Evolutionary conservation across 1,284 basidiomycete species (phyloP), one percentile per base, ranked within the genome.

Genomic region (Uromyces viciae-fabae): DNA sequence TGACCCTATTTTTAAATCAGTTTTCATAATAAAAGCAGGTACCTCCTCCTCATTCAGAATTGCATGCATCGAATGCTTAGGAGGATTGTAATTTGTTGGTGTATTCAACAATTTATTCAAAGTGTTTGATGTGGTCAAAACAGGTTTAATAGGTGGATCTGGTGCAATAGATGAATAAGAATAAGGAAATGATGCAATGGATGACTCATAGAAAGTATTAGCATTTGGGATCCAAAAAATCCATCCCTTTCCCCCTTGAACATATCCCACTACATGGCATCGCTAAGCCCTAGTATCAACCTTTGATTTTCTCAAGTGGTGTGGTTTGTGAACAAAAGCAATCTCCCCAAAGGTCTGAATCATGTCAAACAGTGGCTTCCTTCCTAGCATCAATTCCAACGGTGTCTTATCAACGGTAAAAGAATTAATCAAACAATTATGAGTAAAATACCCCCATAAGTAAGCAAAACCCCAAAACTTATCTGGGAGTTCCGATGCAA

Each of bases 401-500:
- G 58, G 75, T 1, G 75, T 76, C 31, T 64, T 64, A 25, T 76
- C 60, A 3, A 42, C 62, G 17, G 75, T 76, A 28, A 64, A 17
- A 25, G 75, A 46, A 31, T 76, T 76, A 25, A 60, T 38, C 5
- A 76, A 28, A 33, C 56, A 38, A 28, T 75, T 75, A 28, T 78
- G 62, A 31, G 36, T n/a, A 33, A 64, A 76, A 5, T 33, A 31
- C 14, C 60, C 75, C 40, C 40, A 46, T 7, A 77, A 15, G 38
- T 56, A 79, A 25, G 66, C 76, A 60, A 42, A 56, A 0, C 52
- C 46, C 76, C 76, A 79, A 28, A 79, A 79, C 8, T 46, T 52
- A 14, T 40, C 22, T 1, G 66, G 66, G 7, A 79, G 68, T 7
- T 42, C 36, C 0, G 31, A 71, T 1, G 46, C 66, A 4, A 54